These are phyloP conservation scores for Jaenimonas drosophilae DNA, from an alignment of 208 protist genomes.

Conservation along the genomic window DNA sequence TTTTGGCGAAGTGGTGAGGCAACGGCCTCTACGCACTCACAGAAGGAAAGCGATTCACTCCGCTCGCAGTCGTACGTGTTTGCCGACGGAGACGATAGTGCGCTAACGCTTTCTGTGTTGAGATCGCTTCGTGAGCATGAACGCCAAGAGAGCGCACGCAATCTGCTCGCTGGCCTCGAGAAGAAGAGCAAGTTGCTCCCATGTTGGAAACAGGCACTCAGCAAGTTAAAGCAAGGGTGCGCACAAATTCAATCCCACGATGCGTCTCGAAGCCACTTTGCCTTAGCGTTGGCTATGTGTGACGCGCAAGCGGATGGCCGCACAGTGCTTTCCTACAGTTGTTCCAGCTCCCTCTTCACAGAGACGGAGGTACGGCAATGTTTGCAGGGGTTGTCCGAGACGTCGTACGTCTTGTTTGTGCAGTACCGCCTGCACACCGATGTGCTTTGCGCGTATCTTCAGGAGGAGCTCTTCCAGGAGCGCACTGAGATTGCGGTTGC, in stretches of 20 bases:
- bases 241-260: conserved; percentile 28
- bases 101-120: too few relatives aligned
- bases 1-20: too few relatives aligned
- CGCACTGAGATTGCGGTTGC: conserved; percentile 65
- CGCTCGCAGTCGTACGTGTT: too few relatives aligned
- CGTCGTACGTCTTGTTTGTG: conserved; percentile 60
- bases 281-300: conserved; percentile 67
- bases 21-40: too few relatives aligned
- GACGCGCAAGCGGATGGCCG: conserved; percentile 59
- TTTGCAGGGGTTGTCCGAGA: conserved; percentile 40
- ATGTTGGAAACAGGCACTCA: conserved; percentile 68
- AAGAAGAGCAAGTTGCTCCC: conserved; percentile 29
- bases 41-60: too few relatives aligned
- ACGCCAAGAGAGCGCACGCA: not conserved
- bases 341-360: not conserved
- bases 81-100: too few relatives aligned
- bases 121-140: too few relatives aligned
- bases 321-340: not conserved
- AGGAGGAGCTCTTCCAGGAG: conserved; percentile 82
- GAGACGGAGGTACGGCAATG: conserved; percentile 23
- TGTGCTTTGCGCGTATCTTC: conserved; percentile 69
- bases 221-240: conserved; percentile 32
- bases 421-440: conserved; percentile 83
- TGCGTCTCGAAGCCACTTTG: conserved; percentile 47
- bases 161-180: conserved; percentile 7